Base-by-base conservation (phyloP, 2,329 filamentous ascomycete species). In the Pseudocercospora crystallina region DNA sequence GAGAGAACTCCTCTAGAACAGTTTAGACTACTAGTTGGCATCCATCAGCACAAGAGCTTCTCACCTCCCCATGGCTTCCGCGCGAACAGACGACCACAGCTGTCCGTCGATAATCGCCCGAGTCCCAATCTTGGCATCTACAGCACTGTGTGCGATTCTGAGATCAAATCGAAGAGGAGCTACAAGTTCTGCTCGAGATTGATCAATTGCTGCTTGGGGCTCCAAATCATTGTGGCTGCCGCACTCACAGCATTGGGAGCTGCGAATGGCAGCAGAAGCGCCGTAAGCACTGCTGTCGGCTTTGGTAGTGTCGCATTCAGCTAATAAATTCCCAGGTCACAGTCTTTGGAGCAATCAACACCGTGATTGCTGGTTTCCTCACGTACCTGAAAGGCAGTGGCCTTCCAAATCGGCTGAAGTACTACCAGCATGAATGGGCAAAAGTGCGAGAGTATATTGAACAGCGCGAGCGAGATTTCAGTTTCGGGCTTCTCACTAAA, bases 391-490 rank as follows among this genome's bases (percentile, higher is more conserved):
- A 57, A 43, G 58, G 58, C 44, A 49, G 48, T 12, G 56, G 58
- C 12, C 51, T 61, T 9, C 56, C 58, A 0, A 40, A 57, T 15
- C 53, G 58, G 8, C 15, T 61, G 11, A 57, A 57, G 29, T 59
- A 56, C 47, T 61, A 44, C 31, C 54, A 59, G 35, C 56, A 57
- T 20, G 58, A 61, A 40, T 61, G 58, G 56, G 40, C 40, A 2
- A 59, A 57, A 13, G 46, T 60, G 5, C 32, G 58, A 33, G 58
- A 60, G 38, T 60, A 56, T 20, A 59, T 60, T 32, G 58, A 60
- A 32, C 58, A 61, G 33, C 46, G 54, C 3, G 54, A 61, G 26
- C 52, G 58, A 32, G 56, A 56, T 8, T 53, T 56, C 39, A 50
- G 46, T 31, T 57, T 54, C 20, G 41, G 43, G 5, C 41, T 43